Base-by-base conservation (phyloP, 768 basidiomycete genomes). In the Lentinus tigrinus region DNA sequence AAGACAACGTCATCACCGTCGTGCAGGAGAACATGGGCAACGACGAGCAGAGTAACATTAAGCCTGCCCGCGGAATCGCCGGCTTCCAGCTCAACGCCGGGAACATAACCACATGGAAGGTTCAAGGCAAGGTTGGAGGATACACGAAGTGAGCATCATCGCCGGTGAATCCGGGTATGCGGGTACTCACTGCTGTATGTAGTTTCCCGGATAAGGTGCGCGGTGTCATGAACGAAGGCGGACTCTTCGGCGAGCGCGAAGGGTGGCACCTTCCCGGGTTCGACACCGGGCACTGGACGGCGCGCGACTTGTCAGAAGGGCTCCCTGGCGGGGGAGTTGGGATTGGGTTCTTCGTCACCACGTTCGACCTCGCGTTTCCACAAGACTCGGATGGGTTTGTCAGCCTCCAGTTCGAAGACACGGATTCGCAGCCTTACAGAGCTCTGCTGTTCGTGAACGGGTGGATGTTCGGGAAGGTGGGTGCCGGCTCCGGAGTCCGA, bases 391-490 rank as follows among this genome's bases (percentile, higher is more conserved):
- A 93, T 64, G 80, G 83, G 8, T 81, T 82, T 60, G 73, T 93
- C 63, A 88, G 86, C 14, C 89, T 93, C 67, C 82, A 78, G 0
- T 93, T 92, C 67, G 80, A 84, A 2, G 50, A 51, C 11, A 13
- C 8, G 7, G 50, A 11, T 37, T 43, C 78, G 4, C 85, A 88
- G 65, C 80, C 88, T 21, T 93, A 91, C 65, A 81, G 91, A 16
- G 85, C 86, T 2, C 76, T 83, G 46, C 63, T 93, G 40, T 93
- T 89, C 57, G 87, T 93, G 19, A 93, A 94, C 65, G 92, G 91
- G 17, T 93, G 91, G 92, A 87, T 88, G 83, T 90, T 91, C 83
- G 92, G 91, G 11, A 93, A 92, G 73, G 89, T 84, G 60, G 56
- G 79, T 69, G 16, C 34, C 38, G 14, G 27, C 44, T n/a, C n/a